Conservation (phyloP, 73 alveolate genomes). For the Uronychia setigera region DNA sequence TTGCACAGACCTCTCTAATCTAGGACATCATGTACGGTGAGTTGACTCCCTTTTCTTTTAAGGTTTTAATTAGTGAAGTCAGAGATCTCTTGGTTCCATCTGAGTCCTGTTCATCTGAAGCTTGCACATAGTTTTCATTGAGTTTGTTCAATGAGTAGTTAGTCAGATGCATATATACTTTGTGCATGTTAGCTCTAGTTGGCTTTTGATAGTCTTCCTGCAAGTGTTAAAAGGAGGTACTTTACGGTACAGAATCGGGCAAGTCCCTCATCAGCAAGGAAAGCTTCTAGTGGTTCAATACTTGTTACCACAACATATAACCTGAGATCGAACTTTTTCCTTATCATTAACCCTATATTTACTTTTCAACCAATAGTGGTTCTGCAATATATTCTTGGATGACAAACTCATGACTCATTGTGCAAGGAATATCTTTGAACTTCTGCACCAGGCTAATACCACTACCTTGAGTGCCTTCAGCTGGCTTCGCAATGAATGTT, state of each 20-base stretch:
- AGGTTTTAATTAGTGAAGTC: constrained; percentile 43
- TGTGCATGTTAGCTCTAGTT: constrained; percentile 69
- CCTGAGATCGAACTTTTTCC: constrained; percentile 92
- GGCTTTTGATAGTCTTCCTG: constrained; percentile 84
- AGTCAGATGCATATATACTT: constrained; percentile 84
- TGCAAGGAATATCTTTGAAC: constrained; percentile 33
- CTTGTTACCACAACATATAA: constrained; percentile 91
- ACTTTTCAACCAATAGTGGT: constrained; percentile 91
- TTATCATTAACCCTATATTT: no score
- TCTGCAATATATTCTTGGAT: constrained; percentile 82
- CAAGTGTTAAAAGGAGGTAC: background rate
- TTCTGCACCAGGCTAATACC: constrained; percentile 53
- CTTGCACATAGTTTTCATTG: constrained; percentile 38
- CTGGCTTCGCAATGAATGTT: constrained; percentile 66
- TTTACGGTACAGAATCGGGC: constrained; percentile 84
- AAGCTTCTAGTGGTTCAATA: constrained; percentile 87
- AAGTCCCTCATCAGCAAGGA: constrained; percentile 95
- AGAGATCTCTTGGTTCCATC: constrained; percentile 85
- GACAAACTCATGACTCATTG: constrained; percentile 36
- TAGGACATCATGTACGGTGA: constrained; percentile 46
- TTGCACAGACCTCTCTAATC: constrained; percentile 56
- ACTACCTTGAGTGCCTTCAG: constrained; percentile 70
- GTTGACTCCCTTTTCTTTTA: constrained; percentile 55
- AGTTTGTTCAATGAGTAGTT: constrained; percentile 87
- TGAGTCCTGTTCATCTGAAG: constrained; percentile 52